phyloP scores from a whole-genome alignment of 371 early-diverging fungal genomes.

The Lichtheimia ornata region DNA sequence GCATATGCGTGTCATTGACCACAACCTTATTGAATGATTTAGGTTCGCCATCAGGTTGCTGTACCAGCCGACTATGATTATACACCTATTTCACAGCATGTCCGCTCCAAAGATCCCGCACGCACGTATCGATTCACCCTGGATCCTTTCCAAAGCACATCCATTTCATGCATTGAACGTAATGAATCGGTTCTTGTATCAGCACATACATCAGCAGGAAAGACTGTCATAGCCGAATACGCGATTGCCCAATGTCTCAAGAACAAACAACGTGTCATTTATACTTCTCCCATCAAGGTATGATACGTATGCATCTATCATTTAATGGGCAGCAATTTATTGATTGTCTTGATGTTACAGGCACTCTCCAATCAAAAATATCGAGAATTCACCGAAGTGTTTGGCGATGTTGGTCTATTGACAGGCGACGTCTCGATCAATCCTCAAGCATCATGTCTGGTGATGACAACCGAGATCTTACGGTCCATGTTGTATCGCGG shows the following conservation, averaged over 20 bases:
- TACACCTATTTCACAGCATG: slow-evolving; percentile 85
- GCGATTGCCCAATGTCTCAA: slow-evolving; percentile 96
- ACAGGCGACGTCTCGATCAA: slow-evolving; percentile 99
- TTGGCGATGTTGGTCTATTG: slow-evolving; percentile 99
- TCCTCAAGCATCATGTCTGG: slow-evolving; percentile 95
- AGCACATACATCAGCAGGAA: slow-evolving; percentile 99
- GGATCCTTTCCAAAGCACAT: slow-evolving; percentile 98
- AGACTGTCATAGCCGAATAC: slow-evolving; percentile 99
- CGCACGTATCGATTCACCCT: slow-evolving; percentile 93
- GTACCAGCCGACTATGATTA: slow-evolving; percentile 88
- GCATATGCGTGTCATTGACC: not conserved
- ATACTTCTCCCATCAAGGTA: slow-evolving; percentile 99
- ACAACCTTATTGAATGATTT: not conserved
- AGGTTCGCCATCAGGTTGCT: slow-evolving; percentile 95
- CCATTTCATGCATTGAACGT: slow-evolving; percentile 91
- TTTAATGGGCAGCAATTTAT: not conserved
- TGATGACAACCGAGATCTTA: slow-evolving; percentile 99
- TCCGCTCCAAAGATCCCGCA: slow-evolving; percentile 81
- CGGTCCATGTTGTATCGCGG: slow-evolving; percentile 99
- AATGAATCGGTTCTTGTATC: slow-evolving; percentile 97
- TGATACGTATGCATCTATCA: not conserved
- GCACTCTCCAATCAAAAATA: slow-evolving; percentile 99
- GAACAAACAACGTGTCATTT: slow-evolving; percentile 98
- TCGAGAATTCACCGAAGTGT: slow-evolving; percentile 96
- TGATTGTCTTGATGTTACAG: slow-evolving; percentile 27